These are phyloP conservation scores for Colletotrichum cordylinicola DNA, from an alignment of 2,329 filamentous ascomycete genomes.

Conservation along the genomic window DNA sequence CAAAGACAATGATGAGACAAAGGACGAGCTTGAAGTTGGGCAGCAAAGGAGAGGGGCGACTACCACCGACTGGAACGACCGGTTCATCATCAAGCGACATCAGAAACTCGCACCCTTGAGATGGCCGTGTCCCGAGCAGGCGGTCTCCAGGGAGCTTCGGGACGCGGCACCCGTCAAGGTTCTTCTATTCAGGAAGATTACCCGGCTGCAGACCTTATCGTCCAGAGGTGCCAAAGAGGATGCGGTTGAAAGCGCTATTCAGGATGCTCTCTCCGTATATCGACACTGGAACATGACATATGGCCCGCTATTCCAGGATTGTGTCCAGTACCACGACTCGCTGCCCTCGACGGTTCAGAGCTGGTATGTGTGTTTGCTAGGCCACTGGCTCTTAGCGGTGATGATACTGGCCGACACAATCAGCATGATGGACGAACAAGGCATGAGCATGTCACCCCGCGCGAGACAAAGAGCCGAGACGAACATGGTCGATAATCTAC, in stretches of 20 bases:
- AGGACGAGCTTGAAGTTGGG: background rate
- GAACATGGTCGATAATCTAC: conserved; percentile 43
- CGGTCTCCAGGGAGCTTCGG: conserved; percentile 53
- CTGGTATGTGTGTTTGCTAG: conserved; percentile 63
- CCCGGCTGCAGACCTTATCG: conserved; percentile 56
- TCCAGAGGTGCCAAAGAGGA: conserved; percentile 44
- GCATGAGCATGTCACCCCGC: conserved; percentile 29
- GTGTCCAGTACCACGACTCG: conserved; percentile 52
- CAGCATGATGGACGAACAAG: conserved; percentile 51
- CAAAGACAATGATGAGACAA: conserved; percentile 25
- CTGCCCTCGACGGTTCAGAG: conserved; percentile 61
- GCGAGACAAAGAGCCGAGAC: conserved; percentile 31
- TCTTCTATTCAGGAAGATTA: conserved; percentile 61
- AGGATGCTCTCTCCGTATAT: conserved; percentile 53
- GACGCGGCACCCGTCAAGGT: conserved; percentile 64
- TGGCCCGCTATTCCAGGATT: conserved; percentile 56
- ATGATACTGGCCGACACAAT: conserved; percentile 61
- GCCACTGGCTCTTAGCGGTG: conserved; percentile 63
- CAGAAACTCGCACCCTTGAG: conserved; percentile 33
- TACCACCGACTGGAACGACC: conserved; percentile 31
- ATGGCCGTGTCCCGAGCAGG: conserved; percentile 62
- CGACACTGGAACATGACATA: conserved; percentile 61
- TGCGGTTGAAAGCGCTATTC: conserved; percentile 53
- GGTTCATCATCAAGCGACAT: conserved; percentile 40
- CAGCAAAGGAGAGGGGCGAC: conserved; percentile 20